Conservation (phyloP, 768 basidiomycete genomes). For the Suillus occidentalis region DNA sequence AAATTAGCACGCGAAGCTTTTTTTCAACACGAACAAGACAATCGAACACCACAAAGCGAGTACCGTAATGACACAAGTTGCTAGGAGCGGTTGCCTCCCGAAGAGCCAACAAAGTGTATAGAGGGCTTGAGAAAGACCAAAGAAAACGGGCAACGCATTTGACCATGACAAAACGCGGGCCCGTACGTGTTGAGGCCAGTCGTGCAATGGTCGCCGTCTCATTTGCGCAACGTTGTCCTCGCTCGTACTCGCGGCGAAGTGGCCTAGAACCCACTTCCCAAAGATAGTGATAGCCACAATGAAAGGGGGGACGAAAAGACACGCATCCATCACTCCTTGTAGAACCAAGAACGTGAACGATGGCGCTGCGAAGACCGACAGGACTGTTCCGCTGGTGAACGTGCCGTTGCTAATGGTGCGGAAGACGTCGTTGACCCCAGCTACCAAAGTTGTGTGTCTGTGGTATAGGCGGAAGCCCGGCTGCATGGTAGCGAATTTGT, state of each 20-base stretch:
- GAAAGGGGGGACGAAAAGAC: neutral
- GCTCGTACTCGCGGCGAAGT: neutral
- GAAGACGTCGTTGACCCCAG: neutral
- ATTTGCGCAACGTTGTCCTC: neutral
- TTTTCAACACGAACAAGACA: neutral
- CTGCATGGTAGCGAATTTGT: neutral
- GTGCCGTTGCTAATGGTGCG: neutral
- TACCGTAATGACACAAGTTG: neutral
- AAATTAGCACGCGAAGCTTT: neutral
- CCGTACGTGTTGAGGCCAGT: neutral
- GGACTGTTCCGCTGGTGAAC: neutral
- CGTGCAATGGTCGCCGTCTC: neutral
- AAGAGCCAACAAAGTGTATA: neutral
- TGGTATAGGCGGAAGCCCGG: neutral
- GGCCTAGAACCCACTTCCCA: conserved; percentile 1
- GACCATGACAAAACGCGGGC: neutral
- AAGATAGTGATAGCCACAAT: neutral
- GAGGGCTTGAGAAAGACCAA: neutral
- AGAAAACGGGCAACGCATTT: neutral
- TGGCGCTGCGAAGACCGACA: conserved; percentile 3
- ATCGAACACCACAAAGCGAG: neutral
- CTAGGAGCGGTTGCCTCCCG: neutral
- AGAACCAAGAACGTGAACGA: neutral
- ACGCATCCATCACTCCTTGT: conserved; percentile 3
- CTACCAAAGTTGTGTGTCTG: neutral